These are phyloP conservation scores for Gloeophyllum trabeum DNA, from an alignment of 768 basidiomycete genomes.

Conservation along the genomic window DNA sequence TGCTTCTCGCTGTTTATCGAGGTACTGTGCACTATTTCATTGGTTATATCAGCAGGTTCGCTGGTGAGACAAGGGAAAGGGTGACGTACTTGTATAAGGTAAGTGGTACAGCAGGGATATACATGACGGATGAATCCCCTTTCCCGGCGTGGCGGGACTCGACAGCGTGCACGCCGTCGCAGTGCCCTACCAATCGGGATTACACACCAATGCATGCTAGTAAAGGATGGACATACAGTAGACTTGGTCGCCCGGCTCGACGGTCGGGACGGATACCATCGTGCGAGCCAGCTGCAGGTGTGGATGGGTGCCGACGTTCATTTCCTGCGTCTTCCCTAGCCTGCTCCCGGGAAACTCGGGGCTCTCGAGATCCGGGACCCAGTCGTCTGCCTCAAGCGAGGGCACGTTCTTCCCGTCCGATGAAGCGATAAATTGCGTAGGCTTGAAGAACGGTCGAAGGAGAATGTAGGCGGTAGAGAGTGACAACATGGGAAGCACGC, in stretches of 20 bases:
- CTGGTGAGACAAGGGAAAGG: constrained; percentile 17
- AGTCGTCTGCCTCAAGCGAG: constrained; percentile 30
- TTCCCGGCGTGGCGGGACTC: constrained; percentile 34
- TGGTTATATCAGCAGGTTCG: background rate
- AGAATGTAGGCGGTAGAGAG: constrained; percentile 50
- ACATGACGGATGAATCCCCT: constrained; percentile 42
- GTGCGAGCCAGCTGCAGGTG: constrained; percentile 44
- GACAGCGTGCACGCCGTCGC: constrained; percentile 47
- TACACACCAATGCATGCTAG: background rate
- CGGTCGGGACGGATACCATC: constrained; percentile 46
- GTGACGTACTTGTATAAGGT: constrained; percentile 33
- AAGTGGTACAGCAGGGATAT: constrained; percentile 43
- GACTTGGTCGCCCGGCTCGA: constrained; percentile 55
- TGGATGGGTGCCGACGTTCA: constrained; percentile 46
- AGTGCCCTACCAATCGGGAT: constrained; percentile 24
- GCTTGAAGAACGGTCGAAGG: constrained; percentile 57
- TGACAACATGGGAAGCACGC: constrained; percentile 45
- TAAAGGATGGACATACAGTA: constrained; percentile 38
- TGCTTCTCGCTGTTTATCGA: constrained; percentile 24
- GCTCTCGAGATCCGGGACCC: constrained; percentile 42
- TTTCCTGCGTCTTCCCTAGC: constrained; percentile 41
- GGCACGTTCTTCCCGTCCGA: constrained; percentile 2
- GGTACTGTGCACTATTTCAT: background rate
- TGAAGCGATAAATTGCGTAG: constrained; percentile 8
- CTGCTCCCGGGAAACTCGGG: constrained; percentile 43